A percentile compares a stretch with the other conserved stretches of the same genome.
Evolutionary conservation across 1,284 basidiomycete genomes (phyloP).

Genomic region (Mycena citricolor): DNA sequence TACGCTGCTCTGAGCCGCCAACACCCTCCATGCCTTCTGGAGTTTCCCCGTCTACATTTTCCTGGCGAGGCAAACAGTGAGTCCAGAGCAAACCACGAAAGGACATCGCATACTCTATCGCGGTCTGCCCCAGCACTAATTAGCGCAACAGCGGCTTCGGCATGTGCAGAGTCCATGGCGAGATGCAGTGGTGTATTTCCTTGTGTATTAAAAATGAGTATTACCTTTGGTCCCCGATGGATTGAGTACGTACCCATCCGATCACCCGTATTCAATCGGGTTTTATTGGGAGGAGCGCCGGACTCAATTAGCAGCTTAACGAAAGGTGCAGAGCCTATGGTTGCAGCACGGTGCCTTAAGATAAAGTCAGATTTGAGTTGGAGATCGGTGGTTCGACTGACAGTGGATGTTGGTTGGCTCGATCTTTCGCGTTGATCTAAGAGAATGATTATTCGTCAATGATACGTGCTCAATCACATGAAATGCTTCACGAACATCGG

Average conservation of each 20-base stretch:
- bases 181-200: conserved; percentile 96
- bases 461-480: conserved; percentile 1
- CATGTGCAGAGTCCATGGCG: conserved; percentile 92
- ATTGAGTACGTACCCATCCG: conserved; percentile 61
- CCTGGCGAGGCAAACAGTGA: conserved; percentile 46
- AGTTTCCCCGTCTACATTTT: conserved; percentile 78
- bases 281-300: conserved; percentile 72
- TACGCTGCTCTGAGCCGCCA: conserved; percentile 82
- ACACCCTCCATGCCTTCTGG: conserved; percentile 87
- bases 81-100: conserved; percentile 2
- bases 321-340: conserved; percentile 88
- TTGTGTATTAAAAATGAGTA: too few relatives aligned
- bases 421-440: conserved; percentile 90
- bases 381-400: conserved; percentile 44
- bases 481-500: conserved; percentile 64
- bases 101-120: conserved; percentile 46
- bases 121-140: conserved; percentile 95
- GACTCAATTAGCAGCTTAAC: conserved; percentile 77
- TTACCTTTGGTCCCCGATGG: conserved; percentile 22
- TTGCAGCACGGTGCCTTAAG: conserved; percentile 87
- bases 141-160: conserved; percentile 82
- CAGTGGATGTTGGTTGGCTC: conserved; percentile 88
- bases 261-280: conserved; percentile 84
- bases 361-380: conserved; percentile 24
- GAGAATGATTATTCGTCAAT: conserved; percentile 23